A percentile compares a stretch with the other conserved stretches of the same genome.
Evolutionary conservation across 371 early-diverging fungal genomes (phyloP).

Genomic region (Catenaria anguillulae): DNA sequence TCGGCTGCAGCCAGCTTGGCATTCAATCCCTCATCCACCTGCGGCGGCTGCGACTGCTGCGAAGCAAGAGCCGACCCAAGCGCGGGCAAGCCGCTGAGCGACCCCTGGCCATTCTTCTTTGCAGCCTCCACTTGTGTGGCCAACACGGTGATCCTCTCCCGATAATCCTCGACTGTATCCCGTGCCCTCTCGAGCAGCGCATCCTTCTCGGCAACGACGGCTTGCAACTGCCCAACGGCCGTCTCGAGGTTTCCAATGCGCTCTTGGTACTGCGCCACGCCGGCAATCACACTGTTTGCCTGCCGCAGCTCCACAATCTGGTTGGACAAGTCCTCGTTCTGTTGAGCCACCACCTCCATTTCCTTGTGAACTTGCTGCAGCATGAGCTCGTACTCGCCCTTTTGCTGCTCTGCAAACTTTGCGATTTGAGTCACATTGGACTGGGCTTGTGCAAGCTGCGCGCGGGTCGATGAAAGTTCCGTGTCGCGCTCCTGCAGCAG

Average conservation of each 20-base stretch:
- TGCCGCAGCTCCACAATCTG: not conserved
- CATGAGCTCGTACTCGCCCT: not conserved
- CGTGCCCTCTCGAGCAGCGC: not conserved
- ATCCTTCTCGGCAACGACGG: not conserved
- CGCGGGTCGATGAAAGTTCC: not conserved
- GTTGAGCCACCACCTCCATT: not conserved
- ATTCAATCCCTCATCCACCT: no score
- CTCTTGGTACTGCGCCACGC: not conserved
- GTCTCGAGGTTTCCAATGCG: not conserved
- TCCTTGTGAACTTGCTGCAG: not conserved
- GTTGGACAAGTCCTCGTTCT: not conserved
- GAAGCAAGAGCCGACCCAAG: no score
- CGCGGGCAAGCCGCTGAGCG: no score
- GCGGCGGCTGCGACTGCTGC: no score
- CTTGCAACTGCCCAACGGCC: not conserved
- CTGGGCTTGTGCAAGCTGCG: not conserved
- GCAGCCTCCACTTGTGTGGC: no score
- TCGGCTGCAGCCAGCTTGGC: no score
- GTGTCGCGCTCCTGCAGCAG: not conserved
- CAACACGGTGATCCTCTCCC: not conserved
- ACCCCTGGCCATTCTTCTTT: no score
- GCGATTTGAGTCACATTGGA: not conserved
- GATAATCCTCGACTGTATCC: not conserved
- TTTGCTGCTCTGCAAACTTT: not conserved
- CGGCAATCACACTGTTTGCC: not conserved